Conservation (phyloP, 1,284 basidiomycete species). For the Apiotrichum siamense region DNA sequence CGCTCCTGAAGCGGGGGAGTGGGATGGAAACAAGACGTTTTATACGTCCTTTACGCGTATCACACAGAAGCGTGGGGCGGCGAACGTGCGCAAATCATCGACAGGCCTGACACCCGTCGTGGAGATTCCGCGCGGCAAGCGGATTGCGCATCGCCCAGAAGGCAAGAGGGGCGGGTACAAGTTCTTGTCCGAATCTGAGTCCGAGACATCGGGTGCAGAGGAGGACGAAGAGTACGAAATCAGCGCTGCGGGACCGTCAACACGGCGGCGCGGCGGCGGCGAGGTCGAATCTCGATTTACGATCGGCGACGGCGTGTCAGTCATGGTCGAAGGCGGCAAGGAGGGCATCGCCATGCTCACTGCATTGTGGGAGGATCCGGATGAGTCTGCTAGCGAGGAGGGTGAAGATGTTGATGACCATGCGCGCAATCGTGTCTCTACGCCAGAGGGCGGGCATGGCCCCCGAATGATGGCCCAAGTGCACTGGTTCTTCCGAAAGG, state of each 20-base stretch:
- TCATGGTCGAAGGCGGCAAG: constrained; percentile 36
- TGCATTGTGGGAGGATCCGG: constrained; percentile 38
- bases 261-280: background rate
- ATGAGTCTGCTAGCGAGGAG: constrained; percentile 13
- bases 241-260: background rate
- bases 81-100: too few species aligned
- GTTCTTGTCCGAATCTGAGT: background rate
- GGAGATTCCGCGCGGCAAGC: background rate
- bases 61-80: background rate
- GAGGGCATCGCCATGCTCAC: constrained; percentile 43
- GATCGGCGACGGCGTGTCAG: constrained; percentile 43
- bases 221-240: background rate
- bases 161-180: background rate
- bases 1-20: too few species aligned
- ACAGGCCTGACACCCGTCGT: background rate
- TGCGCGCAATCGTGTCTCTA: constrained; percentile 1
- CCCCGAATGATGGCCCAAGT: constrained; percentile 42
- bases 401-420: constrained; percentile 6
- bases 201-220: background rate
- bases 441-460: constrained; percentile 7
- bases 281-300: constrained; percentile 26
- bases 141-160: background rate
- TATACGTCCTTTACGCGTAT: background rate
- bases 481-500: constrained; percentile 44
- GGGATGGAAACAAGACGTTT: background rate